These are phyloP conservation scores for Barbarea vulgaris DNA, from an alignment of 345 rosid species.

Conservation along the genomic window DNA sequence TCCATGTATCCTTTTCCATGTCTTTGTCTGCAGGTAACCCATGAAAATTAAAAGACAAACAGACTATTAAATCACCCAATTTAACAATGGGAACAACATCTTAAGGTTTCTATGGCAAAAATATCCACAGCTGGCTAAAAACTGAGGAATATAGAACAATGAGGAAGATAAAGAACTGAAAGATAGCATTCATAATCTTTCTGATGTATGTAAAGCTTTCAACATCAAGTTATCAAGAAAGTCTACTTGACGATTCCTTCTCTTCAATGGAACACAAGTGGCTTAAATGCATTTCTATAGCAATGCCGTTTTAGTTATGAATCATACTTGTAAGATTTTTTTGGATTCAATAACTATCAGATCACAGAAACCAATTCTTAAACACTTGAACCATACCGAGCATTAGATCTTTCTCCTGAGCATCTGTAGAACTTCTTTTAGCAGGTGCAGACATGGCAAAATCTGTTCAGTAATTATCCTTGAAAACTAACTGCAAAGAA, in stretches of 20 bases:
- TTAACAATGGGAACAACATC: constrained; percentile 7
- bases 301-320: not conserved
- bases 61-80: not conserved
- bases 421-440: constrained; percentile 45
- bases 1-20: constrained; percentile 85
- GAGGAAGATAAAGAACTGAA: constrained; percentile 7
- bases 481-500: constrained; percentile 31
- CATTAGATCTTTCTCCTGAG: constrained; percentile 46
- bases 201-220: constrained; percentile 12
- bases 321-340: not conserved
- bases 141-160: not conserved
- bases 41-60: constrained; percentile 16
- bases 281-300: not conserved
- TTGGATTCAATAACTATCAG: not conserved
- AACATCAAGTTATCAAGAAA: constrained; percentile 19
- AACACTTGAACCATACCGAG: constrained; percentile 46
- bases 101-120: constrained; percentile 14
- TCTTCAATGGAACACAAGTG: not conserved
- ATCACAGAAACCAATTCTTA: not conserved
- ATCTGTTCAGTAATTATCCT: constrained; percentile 22
- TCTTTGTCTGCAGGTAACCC: constrained; percentile 57
- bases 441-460: constrained; percentile 48
- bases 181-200: constrained; percentile 11
- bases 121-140: not conserved
- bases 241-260: not conserved